Base-by-base conservation (phyloP, 352 stramenopile species). In the Globisporangium heterothallicum region DNA sequence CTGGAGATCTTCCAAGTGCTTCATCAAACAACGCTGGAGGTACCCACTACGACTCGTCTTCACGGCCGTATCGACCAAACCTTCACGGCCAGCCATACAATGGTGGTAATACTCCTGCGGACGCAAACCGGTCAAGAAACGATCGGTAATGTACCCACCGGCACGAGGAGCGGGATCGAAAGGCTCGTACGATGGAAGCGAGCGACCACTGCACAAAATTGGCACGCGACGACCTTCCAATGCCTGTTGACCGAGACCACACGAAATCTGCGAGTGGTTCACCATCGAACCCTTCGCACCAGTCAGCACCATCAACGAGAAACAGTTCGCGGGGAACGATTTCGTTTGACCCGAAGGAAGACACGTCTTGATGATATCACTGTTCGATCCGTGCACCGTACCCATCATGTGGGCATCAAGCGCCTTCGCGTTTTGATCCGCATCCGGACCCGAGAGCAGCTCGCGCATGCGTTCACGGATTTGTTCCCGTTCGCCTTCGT, bases 21-120 rank as follows among this genome's bases (percentile, higher is more conserved):
- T 99, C 30, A 99, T 89, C 27, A 99, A 68, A 81, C 98, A 99
- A 49, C 97, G 85, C 76, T 99, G 97, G 14, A 99, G 74, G 67
- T 99, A 99, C 45, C 98, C 98, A 64, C 95, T 99, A 35, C 97
- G 89, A 58, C 92, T 98, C 4, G 97, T 99, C 79, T 99, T 99
- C n/a, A 99, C 97, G 47, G 97, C 97, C 27, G 97, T 99, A 72
- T 98, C 94, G 24, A 99, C 92, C 30, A 99, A 70, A 68, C 97
- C 98, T 81, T 99, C 97, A 61, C 98, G 83, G 14, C 98, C 98
- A 57, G 96, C 96, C 98, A 99, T 99, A 74, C 97, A 99, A 85
- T 99, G 98, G 68, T 99, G 99, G 77, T 99, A 99, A 76, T 99
- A 99, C 72, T 99, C 98, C 71, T 99, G 86, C 22, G 86, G 88